These are phyloP conservation scores for Choiromyces venosus DNA, from an alignment of 495 filamentous ascomycete genomes.

Conservation along the genomic window DNA sequence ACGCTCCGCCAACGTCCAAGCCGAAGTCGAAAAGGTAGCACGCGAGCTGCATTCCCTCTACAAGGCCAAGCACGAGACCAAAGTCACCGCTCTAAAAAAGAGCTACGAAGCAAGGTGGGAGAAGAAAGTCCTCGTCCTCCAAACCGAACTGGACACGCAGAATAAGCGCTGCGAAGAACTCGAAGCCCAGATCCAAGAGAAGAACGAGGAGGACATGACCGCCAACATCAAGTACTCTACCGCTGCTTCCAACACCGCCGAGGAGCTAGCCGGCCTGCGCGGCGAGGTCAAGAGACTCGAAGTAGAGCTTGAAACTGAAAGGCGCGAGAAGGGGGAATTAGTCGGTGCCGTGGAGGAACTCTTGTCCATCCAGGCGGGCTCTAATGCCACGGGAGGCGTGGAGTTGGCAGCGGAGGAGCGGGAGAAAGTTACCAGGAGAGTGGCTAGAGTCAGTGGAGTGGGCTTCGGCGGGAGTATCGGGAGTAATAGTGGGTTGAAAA, in stretches of 20 bases:
- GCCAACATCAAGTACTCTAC: conserved; percentile 43
- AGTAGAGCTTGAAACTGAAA: conserved; percentile 66
- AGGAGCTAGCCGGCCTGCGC: conserved; percentile 64
- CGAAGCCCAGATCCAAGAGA: conserved; percentile 54
- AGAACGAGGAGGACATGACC: conserved; percentile 49
- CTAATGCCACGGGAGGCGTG: conserved; percentile 12
- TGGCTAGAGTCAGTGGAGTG: conserved; percentile 27
- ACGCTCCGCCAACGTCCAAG: conserved; percentile 51
- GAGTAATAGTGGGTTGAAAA: conserved; percentile 24
- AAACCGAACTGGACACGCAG: conserved; percentile 61
- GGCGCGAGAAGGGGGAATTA: conserved; percentile 87
- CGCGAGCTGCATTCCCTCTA: conserved; percentile 88
- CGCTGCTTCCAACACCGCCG: conserved; percentile 27
- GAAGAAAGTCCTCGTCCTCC: conserved; percentile 71
- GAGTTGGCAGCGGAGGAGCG: conserved; percentile 26
- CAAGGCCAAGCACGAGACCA: conserved; percentile 92
- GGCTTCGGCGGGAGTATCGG: conserved; percentile 29
- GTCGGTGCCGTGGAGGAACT: conserved; percentile 91
- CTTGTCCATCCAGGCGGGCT: conserved; percentile 52
- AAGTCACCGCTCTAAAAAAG: conserved; percentile 90
- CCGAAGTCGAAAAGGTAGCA: conserved; percentile 86
- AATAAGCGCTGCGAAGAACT: conserved; percentile 69
- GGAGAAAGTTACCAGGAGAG: conserved; percentile 32
- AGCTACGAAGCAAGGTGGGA: conserved; percentile 87
- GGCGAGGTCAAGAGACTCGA: conserved; percentile 62